phyloP scores from a whole-genome alignment of 164 flowering plant species.

The Houttuynia cordata region DNA sequence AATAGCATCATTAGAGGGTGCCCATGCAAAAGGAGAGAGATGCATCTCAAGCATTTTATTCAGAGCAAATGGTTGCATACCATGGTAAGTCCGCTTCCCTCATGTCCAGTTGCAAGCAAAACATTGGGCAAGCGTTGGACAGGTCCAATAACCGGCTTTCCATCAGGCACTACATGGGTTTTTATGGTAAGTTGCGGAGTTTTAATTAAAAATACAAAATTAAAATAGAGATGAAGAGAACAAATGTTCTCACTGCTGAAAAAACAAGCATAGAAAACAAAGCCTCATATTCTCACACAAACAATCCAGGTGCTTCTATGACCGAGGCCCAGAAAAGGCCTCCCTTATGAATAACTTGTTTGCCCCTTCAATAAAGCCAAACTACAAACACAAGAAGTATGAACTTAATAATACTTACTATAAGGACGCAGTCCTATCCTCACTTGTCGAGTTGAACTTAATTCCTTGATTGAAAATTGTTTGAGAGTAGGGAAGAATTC shows the following conservation, averaged over 20 bases:
- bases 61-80: conserved; percentile 16
- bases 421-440: conserved; percentile 87
- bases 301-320: too few relatives aligned
- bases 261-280: not conserved
- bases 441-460: conserved; percentile 34
- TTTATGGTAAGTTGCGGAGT: not conserved
- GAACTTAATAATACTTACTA: conserved; percentile 35
- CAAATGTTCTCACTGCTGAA: not conserved
- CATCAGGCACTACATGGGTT: conserved; percentile 61
- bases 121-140: conserved; percentile 67
- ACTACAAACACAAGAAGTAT: too few relatives aligned
- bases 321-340: too few relatives aligned
- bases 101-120: conserved; percentile 85
- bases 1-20: not conserved
- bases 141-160: conserved; percentile 81
- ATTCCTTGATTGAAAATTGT: conserved; percentile 24
- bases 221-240: not conserved
- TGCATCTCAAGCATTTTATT: not conserved
- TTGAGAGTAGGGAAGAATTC: conserved; percentile 68
- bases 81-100: conserved; percentile 82
- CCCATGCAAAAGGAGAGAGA: not conserved
- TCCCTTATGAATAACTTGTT: too few relatives aligned
- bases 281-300: too few relatives aligned
- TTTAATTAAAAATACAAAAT: not conserved
- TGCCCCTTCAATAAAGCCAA: too few relatives aligned